These are phyloP conservation scores for Colletotrichum neosansevieriae DNA, from an alignment of 2,329 filamentous ascomycete genomes.

Conservation along the genomic window DNA sequence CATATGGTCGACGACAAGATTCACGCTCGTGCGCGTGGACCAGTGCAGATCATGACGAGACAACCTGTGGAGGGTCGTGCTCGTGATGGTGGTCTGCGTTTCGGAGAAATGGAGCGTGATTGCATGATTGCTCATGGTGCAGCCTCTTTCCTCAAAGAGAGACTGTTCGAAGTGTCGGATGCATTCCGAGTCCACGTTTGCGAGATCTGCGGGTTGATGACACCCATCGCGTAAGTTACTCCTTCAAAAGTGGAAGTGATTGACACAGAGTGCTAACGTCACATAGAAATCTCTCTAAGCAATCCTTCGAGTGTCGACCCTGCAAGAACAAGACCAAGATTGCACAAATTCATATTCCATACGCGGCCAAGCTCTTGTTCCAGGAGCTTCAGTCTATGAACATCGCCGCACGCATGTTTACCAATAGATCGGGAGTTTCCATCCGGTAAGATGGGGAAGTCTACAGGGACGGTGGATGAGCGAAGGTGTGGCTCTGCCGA, in stretches of 20 bases:
- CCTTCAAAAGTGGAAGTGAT: not conserved
- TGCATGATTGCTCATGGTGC: slow-evolving; percentile 99
- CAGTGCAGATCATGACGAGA: slow-evolving; percentile 95
- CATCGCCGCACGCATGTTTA: slow-evolving; percentile 97
- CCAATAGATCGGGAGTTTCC: slow-evolving; percentile 81
- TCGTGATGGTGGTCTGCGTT: slow-evolving; percentile 95
- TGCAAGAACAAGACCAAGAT: slow-evolving; percentile 99
- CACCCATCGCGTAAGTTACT: slow-evolving; percentile 90
- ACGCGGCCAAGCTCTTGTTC: slow-evolving; percentile 97
- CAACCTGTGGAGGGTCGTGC: slow-evolving; percentile 99
- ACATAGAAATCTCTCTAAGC: slow-evolving; percentile 87
- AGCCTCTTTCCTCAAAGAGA: slow-evolving; percentile 95
- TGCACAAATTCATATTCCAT: slow-evolving; percentile 96
- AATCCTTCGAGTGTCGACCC: slow-evolving; percentile 94
- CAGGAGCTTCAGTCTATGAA: slow-evolving; percentile 99
- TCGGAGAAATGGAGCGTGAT: slow-evolving; percentile 99
- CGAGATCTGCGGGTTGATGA: slow-evolving; percentile 99
- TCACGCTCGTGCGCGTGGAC: slow-evolving; percentile 96
- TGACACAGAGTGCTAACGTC: slow-evolving; percentile 49
- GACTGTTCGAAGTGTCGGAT: slow-evolving; percentile 96
- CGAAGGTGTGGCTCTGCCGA: not conserved
- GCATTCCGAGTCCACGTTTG: slow-evolving; percentile 98
- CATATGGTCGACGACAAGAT: slow-evolving; percentile 99
- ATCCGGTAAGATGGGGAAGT: slow-evolving; percentile 64
- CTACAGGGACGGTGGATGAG: not conserved